Percentiles rank a stretch among this genome's conserved stretches.
Evolutionary conservation across 441 rosid species (phyloP).

Genomic region (Erodium chrysanthum): DNA sequence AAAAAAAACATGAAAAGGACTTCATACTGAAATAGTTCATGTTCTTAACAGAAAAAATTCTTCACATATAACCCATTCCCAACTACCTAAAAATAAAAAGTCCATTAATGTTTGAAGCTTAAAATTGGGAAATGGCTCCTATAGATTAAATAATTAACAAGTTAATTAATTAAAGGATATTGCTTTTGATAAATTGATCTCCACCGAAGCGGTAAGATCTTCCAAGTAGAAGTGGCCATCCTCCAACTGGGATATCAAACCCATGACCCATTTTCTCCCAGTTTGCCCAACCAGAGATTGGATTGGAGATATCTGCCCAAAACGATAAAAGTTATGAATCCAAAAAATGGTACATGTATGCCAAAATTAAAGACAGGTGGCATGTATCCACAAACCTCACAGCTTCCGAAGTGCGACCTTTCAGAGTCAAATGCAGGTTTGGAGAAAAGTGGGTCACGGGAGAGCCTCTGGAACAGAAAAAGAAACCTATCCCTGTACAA

Average conservation of each 20-base stretch:
- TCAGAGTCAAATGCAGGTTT: conserved; percentile 65
- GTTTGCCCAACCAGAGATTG: conserved; percentile 68
- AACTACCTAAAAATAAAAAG: background rate
- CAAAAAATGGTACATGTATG: background rate
- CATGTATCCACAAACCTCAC: conserved; percentile 42
- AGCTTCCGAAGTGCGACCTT: conserved; percentile 45
- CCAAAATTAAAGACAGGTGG: background rate
- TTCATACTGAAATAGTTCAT: background rate
- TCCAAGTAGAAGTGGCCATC: conserved; percentile 92
- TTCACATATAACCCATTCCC: background rate
- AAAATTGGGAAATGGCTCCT: background rate
- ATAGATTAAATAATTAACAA: conserved; percentile 1
- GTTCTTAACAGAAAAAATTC: background rate
- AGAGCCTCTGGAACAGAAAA: conserved; percentile 65
- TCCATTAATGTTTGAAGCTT: background rate
- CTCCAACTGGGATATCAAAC: conserved; percentile 92
- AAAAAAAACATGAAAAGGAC: background rate
- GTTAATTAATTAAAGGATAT: conserved; percentile 53
- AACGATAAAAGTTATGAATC: conserved; percentile 5
- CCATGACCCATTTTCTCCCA: conserved; percentile 91
- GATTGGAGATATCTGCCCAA: conserved; percentile 61
- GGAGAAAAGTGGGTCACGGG: conserved; percentile 69
- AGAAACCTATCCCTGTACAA: conserved; percentile 66
- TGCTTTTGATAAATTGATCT: conserved; percentile 74
- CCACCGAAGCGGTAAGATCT: conserved; percentile 87